Evolutionary conservation across 345 rosid genomes (phyloP).

Genomic region (Psidium friedrichsthalianum): DNA sequence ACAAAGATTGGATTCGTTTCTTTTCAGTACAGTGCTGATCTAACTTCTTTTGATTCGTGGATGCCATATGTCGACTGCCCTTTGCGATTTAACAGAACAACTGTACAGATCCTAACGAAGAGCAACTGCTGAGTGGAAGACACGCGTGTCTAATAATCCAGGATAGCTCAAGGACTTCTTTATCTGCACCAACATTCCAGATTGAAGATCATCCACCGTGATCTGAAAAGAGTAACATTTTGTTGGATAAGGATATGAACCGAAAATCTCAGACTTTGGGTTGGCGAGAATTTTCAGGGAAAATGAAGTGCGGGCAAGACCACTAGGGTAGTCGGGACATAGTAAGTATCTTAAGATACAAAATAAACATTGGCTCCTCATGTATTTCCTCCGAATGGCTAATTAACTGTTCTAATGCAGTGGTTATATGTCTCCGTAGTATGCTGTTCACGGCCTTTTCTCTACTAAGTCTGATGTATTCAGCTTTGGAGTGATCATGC

Average conservation of each 20-base stretch:
- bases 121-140: conserved; percentile 10
- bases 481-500: conserved; percentile 2
- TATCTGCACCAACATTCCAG: conserved; percentile 2
- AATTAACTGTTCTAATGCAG: not conserved
- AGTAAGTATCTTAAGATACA: not conserved
- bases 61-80: not conserved
- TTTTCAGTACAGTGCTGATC: conserved; percentile 7
- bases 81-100: not conserved
- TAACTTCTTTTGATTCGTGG: not conserved
- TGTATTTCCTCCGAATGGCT: not conserved
- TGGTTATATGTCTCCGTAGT: conserved; percentile 2
- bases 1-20: conserved; percentile 15
- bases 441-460: not conserved
- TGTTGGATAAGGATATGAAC: conserved; percentile 1
- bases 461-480: not conserved
- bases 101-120: conserved; percentile 1
- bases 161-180: conserved; percentile 1
- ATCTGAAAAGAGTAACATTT: not conserved
- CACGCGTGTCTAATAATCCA: not conserved
- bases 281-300: not conserved
- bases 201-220: not conserved
- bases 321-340: conserved; percentile 2
- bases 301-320: not conserved
- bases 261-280: conserved; percentile 2
- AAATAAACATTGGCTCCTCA: not conserved